Base-by-base conservation (phyloP, 768 basidiomycete species). In the Lentinus brumalis region DNA sequence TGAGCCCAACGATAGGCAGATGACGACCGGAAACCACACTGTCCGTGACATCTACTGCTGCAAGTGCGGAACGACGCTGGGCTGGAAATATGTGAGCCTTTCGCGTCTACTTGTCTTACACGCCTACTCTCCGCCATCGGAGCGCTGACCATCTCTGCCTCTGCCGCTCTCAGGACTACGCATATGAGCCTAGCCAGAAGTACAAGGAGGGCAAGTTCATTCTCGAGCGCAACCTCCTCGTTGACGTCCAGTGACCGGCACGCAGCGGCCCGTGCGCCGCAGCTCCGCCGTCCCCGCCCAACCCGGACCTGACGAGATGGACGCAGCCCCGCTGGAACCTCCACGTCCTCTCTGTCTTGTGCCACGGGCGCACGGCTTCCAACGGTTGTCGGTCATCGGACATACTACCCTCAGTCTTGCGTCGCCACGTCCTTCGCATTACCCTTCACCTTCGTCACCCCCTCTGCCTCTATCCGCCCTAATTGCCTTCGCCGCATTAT, bases 161-260 rank as follows among this genome's bases (percentile, higher is more conserved):
- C 18, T 47, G 55, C 29, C 55, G 29, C 40, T 46, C 18, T n/a
- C 69, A 97, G 96, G 96, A 97, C 74, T 86, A 86, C 58, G 96
- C 96, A 15, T 97, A 87, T 71, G 96, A 98, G 71, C 71, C 81
- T 11, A 83, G 87, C 8, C 96, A 99, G 83, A 93, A 90, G 75
- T 99, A 98, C 82, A 99, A 99, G 73, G 96, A 99, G 79, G 94
- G 95, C 72, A 95, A 95, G 80, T 97, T 86, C 75, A 98, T 99
- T 73, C 91, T 99, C 64, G 96, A 99, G 77, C 89, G 93, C 70
- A 92, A 91, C 72, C 82, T 94, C 69, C 88, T 94, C 69, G 82
- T 87, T 67, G 92, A 94, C 70, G 92, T 94, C 56, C 89, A 94
- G 78, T 94, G 80, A 75, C 53, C 50, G 38, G 57, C 60, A 45